Base-by-base conservation (phyloP, 2,329 filamentous ascomycete genomes). In the Paecilomyces sp. region DNA sequence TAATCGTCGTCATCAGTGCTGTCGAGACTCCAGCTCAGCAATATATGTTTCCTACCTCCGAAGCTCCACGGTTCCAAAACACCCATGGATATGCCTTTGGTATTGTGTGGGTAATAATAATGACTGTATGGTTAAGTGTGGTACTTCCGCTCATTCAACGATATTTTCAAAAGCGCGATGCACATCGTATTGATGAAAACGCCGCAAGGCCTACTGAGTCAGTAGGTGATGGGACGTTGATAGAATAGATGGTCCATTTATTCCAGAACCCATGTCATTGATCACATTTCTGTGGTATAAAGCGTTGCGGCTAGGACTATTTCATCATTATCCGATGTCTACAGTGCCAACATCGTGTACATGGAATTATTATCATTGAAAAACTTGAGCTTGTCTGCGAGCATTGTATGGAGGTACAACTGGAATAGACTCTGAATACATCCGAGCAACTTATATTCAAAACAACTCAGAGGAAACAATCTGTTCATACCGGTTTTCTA, bases 21-120 rank as follows among this genome's bases (percentile, higher is more conserved):
- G 56, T 57, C 15, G 56, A 52, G 25, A 57, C 41, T 1, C 22
- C 24, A 6, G 12, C 56, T 28, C 56, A 57, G 15, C 56, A 57
- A 33, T 52, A 52, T 12, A 53, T 57, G 22, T 57, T 57, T 52
- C 56, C 56, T 7, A 25, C 22, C 11, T 57, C 56, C 3, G 36
- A 57, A 31, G 56, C 56, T 30, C 56, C 56, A n/a, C 36, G 25
- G 18, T 57, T 57, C 22, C 41, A 33, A 57, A 52, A 6, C 15
- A 57, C 41, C 13, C 22, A 57, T 52, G 56, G 56, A 2, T 57
- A 57, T 51, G 24, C 18, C 2, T 57, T 57, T 31, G 56, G 56
- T 9, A 22, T 57, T 12, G 56, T 36, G 58, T 52, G 58, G 58
- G 15, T 36, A 54, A 2, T 28, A 47, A 15, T 36, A 36, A 36